Evolutionary conservation across 2,329 filamentous ascomycete genomes (phyloP).

Genomic region (Calcarisporium arbuscula): DNA sequence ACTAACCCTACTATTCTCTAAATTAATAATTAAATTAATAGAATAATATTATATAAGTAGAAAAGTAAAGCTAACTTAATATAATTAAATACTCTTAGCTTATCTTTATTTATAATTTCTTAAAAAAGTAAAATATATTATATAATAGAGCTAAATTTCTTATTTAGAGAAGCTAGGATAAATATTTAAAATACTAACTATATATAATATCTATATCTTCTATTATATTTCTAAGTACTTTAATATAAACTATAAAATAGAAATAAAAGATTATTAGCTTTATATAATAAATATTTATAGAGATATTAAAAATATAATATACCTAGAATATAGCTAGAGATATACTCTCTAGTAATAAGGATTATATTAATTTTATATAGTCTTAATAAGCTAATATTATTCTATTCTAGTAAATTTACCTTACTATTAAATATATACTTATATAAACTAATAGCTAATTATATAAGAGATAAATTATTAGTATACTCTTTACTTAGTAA

Average conservation of each 20-base stretch:
- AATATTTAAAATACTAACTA: not conserved
- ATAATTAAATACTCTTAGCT: not conserved
- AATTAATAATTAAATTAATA: not conserved
- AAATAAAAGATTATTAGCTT: slow-evolving; percentile 1
- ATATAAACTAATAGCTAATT: too few species aligned
- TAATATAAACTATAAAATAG: not conserved
- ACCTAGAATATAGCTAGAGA: too few species aligned
- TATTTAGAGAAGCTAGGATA: not conserved
- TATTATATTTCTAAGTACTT: not conserved
- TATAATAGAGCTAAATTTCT: not conserved
- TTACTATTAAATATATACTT: too few species aligned
- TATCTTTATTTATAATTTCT: not conserved
- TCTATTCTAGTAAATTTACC: too few species aligned
- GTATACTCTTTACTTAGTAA: not conserved
- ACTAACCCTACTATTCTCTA: too few species aligned
- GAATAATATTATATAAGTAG: not conserved
- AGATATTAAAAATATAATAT: not conserved
- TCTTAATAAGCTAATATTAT: too few species aligned
- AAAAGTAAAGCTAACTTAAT: not conserved
- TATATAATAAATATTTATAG: not conserved
- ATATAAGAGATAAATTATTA: too few species aligned
- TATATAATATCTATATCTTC: not conserved
- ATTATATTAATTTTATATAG: too few species aligned
- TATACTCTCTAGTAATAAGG: too few species aligned
- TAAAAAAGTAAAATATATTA: not conserved